Conservation (phyloP, 2,329 filamentous ascomycete genomes). For the Hirsutella rhossiliensis region DNA sequence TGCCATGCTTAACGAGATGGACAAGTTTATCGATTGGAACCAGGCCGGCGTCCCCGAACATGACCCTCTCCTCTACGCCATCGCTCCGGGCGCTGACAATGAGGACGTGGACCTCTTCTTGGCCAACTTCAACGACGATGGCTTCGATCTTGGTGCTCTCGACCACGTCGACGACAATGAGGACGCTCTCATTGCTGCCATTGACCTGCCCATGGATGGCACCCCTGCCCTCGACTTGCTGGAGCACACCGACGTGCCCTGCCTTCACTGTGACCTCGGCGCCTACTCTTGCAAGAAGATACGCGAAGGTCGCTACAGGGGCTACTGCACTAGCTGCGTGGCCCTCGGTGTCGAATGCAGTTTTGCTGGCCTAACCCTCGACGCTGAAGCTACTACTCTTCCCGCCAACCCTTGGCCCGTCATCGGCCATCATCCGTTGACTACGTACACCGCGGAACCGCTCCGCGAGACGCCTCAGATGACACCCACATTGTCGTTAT, state of each 20-base stretch:
- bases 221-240: conserved; percentile 11
- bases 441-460: conserved; percentile 8
- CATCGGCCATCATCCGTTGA: conserved; percentile 14
- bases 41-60: conserved; percentile 28
- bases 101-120: conserved; percentile 40
- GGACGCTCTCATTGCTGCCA: conserved; percentile 10
- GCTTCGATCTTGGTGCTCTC: conserved; percentile 47
- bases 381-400: conserved; percentile 24
- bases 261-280: conserved; percentile 36
- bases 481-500: neutral
- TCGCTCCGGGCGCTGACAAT: conserved; percentile 10
- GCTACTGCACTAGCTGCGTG: conserved; percentile 51
- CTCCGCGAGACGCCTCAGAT: conserved; percentile 7
- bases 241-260: conserved; percentile 23
- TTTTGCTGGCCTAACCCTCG: conserved; percentile 29
- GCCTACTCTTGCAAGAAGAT: conserved; percentile 50
- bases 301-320: conserved; percentile 44
- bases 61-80: conserved; percentile 10
- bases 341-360: conserved; percentile 47
- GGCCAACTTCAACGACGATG: conserved; percentile 43
- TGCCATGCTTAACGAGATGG: conserved; percentile 37
- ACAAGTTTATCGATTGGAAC: conserved; percentile 55
- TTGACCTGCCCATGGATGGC: conserved; percentile 12
- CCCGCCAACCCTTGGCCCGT: conserved; percentile 33
- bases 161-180: conserved; percentile 39